These are phyloP conservation scores for Botrytis squamosa DNA, from an alignment of 2,329 filamentous ascomycete species.

Conservation along the genomic window DNA sequence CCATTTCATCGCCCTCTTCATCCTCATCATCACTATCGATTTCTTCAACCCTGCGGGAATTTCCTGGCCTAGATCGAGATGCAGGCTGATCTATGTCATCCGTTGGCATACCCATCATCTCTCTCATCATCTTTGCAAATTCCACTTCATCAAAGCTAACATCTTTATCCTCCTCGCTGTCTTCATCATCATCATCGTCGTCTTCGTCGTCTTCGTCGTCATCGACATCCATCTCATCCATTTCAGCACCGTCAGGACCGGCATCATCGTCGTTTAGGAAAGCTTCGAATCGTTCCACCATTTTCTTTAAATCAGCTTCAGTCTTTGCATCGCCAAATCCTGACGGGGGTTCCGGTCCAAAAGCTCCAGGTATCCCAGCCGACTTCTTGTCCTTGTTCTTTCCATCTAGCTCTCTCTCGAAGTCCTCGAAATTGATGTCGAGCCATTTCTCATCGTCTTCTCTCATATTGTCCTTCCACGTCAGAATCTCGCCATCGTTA, in stretches of 20 bases:
- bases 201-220: slow-evolving; percentile 52
- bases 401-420: slow-evolving; percentile 74
- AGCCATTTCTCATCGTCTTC: slow-evolving; percentile 90
- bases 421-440: slow-evolving; percentile 85
- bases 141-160: slow-evolving; percentile 81
- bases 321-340: slow-evolving; percentile 65
- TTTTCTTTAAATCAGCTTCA: slow-evolving; percentile 79
- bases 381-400: slow-evolving; percentile 43
- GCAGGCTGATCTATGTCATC: slow-evolving; percentile 26
- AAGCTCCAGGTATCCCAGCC: slow-evolving; percentile 27
- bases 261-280: slow-evolving; percentile 86
- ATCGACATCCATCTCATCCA: slow-evolving; percentile 67
- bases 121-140: slow-evolving; percentile 83
- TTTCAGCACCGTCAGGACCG: slow-evolving; percentile 73
- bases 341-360: slow-evolving; percentile 36
- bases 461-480: slow-evolving; percentile 61
- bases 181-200: slow-evolving; percentile 52
- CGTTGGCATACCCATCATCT: slow-evolving; percentile 74
- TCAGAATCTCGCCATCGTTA: slow-evolving; percentile 66
- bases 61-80: slow-evolving; percentile 16
- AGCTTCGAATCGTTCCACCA: slow-evolving; percentile 88
- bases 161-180: slow-evolving; percentile 69
- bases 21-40: slow-evolving; percentile 41
- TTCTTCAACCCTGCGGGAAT: slow-evolving; percentile 29
- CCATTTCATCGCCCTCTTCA: slow-evolving; percentile 46